Conservation (phyloP, 805 yeast genomes). For the Pichia scutulata region DNA sequence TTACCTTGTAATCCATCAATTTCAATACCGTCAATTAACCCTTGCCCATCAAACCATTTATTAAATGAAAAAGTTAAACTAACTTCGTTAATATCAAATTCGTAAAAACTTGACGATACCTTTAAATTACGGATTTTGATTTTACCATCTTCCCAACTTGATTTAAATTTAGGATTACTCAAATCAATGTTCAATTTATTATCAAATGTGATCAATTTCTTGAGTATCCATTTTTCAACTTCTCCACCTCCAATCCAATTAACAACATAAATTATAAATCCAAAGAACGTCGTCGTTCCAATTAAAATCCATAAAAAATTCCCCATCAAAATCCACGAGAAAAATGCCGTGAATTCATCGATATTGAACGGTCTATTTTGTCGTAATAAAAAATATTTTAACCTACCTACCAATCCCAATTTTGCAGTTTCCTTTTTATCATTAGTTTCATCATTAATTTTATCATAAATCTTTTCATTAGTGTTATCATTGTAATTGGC, state of each 20-base stretch:
- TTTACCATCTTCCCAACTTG: conserved; percentile 43
- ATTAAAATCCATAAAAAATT: conserved; percentile 45
- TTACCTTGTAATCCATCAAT: conserved; percentile 41
- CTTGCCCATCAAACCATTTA: conserved; percentile 51
- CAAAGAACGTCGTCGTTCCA: conserved; percentile 52
- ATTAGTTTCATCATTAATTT: not conserved
- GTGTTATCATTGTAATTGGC: not conserved
- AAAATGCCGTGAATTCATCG: conserved; percentile 47
- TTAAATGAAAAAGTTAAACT: conserved; percentile 40
- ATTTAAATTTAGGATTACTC: conserved; percentile 29
- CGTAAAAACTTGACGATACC: conserved; percentile 23
- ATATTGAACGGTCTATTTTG: conserved; percentile 41
- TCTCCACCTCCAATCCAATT: conserved; percentile 28
- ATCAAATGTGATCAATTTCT: conserved; percentile 27
- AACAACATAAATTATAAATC: conserved; percentile 37
- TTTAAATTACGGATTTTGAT: conserved; percentile 37
- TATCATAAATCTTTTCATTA: not conserved
- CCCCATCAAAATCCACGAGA: conserved; percentile 53
- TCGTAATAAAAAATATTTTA: conserved; percentile 42
- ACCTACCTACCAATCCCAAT: not conserved
- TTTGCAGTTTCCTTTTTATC: not conserved
- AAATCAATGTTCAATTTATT: conserved; percentile 24
- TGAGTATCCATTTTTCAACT: conserved; percentile 20
- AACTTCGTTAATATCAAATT: conserved; percentile 35
- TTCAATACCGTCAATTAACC: conserved; percentile 42